Evolutionary conservation across 73 alveolate species (phyloP), one percentile per base, ranked within the genome.

Genomic region (Symbiodinium pilosum): DNA sequence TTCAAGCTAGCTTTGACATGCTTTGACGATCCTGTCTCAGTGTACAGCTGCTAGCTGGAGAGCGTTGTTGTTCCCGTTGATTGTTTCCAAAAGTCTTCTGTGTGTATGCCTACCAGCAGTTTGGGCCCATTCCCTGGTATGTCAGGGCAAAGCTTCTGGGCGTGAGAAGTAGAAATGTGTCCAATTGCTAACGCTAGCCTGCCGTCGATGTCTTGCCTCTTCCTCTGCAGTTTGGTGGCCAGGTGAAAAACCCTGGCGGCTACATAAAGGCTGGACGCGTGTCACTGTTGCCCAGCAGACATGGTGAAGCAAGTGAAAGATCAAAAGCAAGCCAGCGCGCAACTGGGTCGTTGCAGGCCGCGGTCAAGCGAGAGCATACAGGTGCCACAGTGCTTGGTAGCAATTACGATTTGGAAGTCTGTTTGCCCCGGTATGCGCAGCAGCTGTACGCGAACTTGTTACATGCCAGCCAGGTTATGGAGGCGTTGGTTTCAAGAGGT

Each of bases 211-310:
- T n/a, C n/a, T n/a, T n/a, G n/a, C n/a, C n/a, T n/a, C n/a, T n/a
- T n/a, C n/a, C n/a, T n/a, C 18, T 54, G n/a, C 71, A 54, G 18
- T 18, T 16, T 36, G 21, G 38, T 64, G 38, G 38, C 40, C 54
- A 87, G 94, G 94, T 87, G 69, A 47, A 54, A 24, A 87, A 87
- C 44, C 94, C 94, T 52, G 54, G 86, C 7, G 69, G 69, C 69
- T 87, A 87, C 40, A 52, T 87, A 85, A 87, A 87, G 94, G 94
- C 93, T 43, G 28, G 77, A 64, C 28, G 77, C 77, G n/a, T 64
- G 77, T 36, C 34, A 54, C 18, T 54, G 71, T 30, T 3, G n/a
- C 69, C 24, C 24, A 54, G n/a, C 71, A 54, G 40, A 11, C 21
- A 21, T 32, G 18, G 9, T 16, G 73, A 5, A 20, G 73, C n/a